phyloP scores from a whole-genome alignment of 495 filamentous ascomycete species.

The Trichoderma virens region DNA sequence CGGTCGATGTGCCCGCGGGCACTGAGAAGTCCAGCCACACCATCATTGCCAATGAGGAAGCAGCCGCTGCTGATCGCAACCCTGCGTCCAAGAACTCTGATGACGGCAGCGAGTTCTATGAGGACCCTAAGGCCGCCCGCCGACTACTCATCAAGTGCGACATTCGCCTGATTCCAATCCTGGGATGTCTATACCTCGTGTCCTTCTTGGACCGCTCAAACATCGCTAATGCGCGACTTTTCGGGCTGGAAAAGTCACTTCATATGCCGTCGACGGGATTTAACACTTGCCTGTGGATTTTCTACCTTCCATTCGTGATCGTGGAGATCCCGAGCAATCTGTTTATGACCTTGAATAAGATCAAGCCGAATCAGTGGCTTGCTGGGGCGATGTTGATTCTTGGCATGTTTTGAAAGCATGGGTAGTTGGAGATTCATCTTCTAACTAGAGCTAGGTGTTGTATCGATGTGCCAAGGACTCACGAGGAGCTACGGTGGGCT shows the following conservation, averaged over 20 bases:
- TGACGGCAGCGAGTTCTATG: background rate
- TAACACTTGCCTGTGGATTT: constrained; percentile 33
- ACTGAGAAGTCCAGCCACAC: background rate
- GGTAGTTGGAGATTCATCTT: constrained; percentile 14
- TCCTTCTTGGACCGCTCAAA: constrained; percentile 71
- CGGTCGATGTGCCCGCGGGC: background rate
- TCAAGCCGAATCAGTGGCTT: constrained; percentile 10
- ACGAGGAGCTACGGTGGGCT: background rate
- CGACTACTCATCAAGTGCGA: constrained; percentile 44
- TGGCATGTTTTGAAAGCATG: constrained; percentile 70
- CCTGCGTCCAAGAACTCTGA: background rate
- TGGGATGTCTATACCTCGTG: constrained; percentile 47
- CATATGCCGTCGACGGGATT: constrained; percentile 55
- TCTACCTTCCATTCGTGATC: constrained; percentile 18
- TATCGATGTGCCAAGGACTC: constrained; percentile 38
- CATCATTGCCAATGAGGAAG: background rate
- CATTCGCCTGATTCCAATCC: constrained; percentile 42
- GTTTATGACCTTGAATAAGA: background rate
- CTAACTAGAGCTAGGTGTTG: constrained; percentile 38
- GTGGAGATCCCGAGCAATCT: background rate
- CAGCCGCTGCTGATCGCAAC: background rate
- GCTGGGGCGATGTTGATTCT: constrained; percentile 58
- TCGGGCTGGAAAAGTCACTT: constrained; percentile 54
- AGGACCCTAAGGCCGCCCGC: constrained; percentile 21
- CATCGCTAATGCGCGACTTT: constrained; percentile 77